Conservation (phyloP, 805 yeast genomes). For the Teunomyces tritomae region DNA sequence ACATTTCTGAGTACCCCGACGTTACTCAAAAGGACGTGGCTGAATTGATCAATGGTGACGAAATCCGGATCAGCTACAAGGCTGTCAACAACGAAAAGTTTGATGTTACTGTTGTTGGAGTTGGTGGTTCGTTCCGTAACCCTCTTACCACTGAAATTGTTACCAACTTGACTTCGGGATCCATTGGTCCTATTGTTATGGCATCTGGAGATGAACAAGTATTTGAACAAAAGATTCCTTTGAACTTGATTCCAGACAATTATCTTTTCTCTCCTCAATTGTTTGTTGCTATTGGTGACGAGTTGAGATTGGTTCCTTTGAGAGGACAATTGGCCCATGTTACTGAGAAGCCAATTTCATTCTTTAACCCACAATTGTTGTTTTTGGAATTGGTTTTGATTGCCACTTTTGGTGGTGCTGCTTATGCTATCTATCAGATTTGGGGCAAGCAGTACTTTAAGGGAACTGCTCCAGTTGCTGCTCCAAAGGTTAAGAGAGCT, state of each 20-base stretch:
- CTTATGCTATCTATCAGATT: slow-evolving; percentile 42
- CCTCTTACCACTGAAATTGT: slow-evolving; percentile 49
- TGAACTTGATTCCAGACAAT: slow-evolving; percentile 55
- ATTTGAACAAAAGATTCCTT: slow-evolving; percentile 59
- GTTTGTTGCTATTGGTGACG: slow-evolving; percentile 49
- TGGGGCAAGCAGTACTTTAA: slow-evolving; percentile 48
- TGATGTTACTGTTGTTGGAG: slow-evolving; percentile 56
- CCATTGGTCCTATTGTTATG: slow-evolving; percentile 58
- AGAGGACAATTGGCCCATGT: slow-evolving; percentile 57
- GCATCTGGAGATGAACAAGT: slow-evolving; percentile 46
- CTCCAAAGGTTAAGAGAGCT: slow-evolving; percentile 23
- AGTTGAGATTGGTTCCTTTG: slow-evolving; percentile 54
- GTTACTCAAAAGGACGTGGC: slow-evolving; percentile 38
- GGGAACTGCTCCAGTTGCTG: slow-evolving; percentile 32
- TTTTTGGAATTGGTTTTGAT: slow-evolving; percentile 56
- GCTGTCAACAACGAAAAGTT: slow-evolving; percentile 53
- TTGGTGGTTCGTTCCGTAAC: slow-evolving; percentile 63
- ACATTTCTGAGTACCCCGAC: slow-evolving; percentile 45
- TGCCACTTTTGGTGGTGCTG: slow-evolving; percentile 10
- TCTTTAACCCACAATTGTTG: slow-evolving; percentile 71
- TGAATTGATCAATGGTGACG: slow-evolving; percentile 49
- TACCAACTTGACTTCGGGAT: slow-evolving; percentile 64
- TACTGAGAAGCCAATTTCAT: slow-evolving; percentile 62
- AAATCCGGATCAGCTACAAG: slow-evolving; percentile 48
- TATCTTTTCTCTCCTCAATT: slow-evolving; percentile 61